Evolutionary conservation across 2,329 filamentous ascomycete species (phyloP), one percentile per base, ranked within the genome.

Genomic region (Claviceps cyperi): DNA sequence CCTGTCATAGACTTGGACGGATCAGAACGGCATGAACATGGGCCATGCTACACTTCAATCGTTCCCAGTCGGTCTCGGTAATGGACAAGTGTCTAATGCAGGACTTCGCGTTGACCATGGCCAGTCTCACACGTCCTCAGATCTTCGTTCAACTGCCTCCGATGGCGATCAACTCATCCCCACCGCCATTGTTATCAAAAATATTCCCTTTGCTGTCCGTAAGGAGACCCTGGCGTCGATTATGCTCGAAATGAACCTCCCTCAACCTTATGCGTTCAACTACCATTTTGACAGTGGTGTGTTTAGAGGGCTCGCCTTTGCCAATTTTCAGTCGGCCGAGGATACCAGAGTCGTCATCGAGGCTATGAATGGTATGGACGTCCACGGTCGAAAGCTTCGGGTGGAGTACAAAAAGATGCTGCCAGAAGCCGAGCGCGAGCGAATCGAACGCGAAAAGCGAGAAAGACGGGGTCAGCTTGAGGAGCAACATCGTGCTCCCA

Each of bases 371-470:
- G 89, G 94, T 59, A 85, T 96, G 66, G 92, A 97, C 62, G 79
- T 98, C 8, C 89, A 95, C 63, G 92, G 92, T 44, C 80, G 92
- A 53, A 97, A 97, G 70, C 72, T 98, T 57, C 79, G 92, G 46
- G 92, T 98, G 24, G 92, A 98, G 67, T 98, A 97, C 72, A 98
- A 98, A 76, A 97, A 97, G 72, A 97, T 98, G 92, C 78, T 98
- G 5, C 92, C 92, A 1, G 80, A 94, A 56, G 87, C 90, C 35
- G 92, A 97, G 67, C 80, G 92, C 48, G 92, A 98, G 68, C 80
- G 92, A 40, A 97, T 98, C 58, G 92, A 98, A 67, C 80, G 92
- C 5, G 92, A 97, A 69, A 98, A 97, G 79, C 80, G 92, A 51
- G 91, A 97, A 70, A 86, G 92, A 58, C 83, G 92, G 48, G 92